These are phyloP conservation scores for Aspergillus ustus DNA, from an alignment of 2,329 filamentous ascomycete genomes.

Conservation along the genomic window DNA sequence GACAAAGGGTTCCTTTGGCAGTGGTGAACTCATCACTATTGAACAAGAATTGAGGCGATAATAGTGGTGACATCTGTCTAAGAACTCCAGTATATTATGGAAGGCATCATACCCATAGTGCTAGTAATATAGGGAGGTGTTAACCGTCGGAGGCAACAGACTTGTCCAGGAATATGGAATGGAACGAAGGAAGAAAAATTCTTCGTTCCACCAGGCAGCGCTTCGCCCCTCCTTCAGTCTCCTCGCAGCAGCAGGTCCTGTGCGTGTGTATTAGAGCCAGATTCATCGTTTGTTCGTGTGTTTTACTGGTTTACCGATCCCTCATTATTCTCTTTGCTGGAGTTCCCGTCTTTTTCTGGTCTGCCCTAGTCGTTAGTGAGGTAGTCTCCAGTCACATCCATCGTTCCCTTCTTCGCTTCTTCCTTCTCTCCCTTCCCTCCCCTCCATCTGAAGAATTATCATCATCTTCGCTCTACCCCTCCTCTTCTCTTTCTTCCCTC, in stretches of 20 bases:
- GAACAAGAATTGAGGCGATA: background rate
- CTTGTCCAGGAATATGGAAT: background rate
- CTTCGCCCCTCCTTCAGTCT: conserved; percentile 10
- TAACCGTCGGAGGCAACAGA: background rate
- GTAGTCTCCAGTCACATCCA: conserved; percentile 22
- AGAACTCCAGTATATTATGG: background rate
- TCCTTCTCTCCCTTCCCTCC: conserved; percentile 24
- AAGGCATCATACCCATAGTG: background rate
- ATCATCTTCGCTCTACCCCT: conserved; percentile 28
- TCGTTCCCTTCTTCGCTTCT: conserved; percentile 25
- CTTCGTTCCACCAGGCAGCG: conserved; percentile 13
- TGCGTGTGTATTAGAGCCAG: conserved; percentile 8
- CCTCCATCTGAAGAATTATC: conserved; percentile 28
- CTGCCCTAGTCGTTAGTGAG: conserved; percentile 26
- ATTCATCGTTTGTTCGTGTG: conserved; percentile 29
- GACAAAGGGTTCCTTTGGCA: background rate
- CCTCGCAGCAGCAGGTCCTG: conserved; percentile 11
- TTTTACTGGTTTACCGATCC: conserved; percentile 20
- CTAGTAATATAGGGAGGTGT: background rate
- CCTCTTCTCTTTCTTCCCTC: conserved; percentile 22
- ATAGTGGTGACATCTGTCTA: background rate
- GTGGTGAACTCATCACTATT: background rate
- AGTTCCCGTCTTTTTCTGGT: conserved; percentile 25
- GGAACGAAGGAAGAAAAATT: conserved; percentile 6
- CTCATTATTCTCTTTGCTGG: conserved; percentile 19